A percentile compares a stretch with the other conserved stretches of the same genome.
Evolutionary conservation across 2,329 filamentous ascomycete species (phyloP).

Genomic region (Camptophora hylomeconis): DNA sequence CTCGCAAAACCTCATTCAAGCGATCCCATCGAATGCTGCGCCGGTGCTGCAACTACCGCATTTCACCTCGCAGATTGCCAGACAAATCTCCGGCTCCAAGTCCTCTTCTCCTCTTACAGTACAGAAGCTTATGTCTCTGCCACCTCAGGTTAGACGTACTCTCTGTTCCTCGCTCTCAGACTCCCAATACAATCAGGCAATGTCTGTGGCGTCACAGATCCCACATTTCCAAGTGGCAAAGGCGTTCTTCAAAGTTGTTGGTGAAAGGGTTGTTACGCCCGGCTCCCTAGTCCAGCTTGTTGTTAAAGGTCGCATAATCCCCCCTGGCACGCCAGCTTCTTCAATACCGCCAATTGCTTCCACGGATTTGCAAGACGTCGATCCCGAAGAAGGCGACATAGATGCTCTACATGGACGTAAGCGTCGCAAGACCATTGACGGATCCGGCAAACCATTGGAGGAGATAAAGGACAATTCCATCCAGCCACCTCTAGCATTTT

Average conservation of each 20-base stretch:
- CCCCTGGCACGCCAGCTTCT: constrained; percentile 56
- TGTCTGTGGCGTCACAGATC: constrained; percentile 69
- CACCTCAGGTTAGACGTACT: constrained; percentile 59
- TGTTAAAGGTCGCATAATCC: constrained; percentile 86
- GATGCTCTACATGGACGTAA: constrained; percentile 70
- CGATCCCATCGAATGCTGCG: constrained; percentile 67
- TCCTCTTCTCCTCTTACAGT: constrained; percentile 63
- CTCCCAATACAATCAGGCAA: constrained; percentile 60
- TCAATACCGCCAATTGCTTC: constrained; percentile 63
- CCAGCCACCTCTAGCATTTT: constrained; percentile 73
- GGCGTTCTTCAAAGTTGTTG: constrained; percentile 96
- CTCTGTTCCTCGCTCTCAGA: constrained; percentile 56
- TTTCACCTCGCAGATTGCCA: constrained; percentile 52
- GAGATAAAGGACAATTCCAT: constrained; percentile 47
- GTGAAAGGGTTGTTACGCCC: constrained; percentile 84
- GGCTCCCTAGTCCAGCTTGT: constrained; percentile 87
- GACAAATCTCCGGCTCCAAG: constrained; percentile 39
- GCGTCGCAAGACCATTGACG: constrained; percentile 47
- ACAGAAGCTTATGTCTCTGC: constrained; percentile 77
- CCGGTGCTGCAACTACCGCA: constrained; percentile 85
- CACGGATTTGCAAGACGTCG: constrained; percentile 74
- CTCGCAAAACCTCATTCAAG: constrained; percentile 81
- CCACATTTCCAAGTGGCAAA: constrained; percentile 75
- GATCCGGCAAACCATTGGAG: constrained; percentile 40
- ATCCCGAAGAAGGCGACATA: constrained; percentile 84